phyloP scores from a whole-genome alignment of 306 rosid genomes.

The Clitoria ternatea region DNA sequence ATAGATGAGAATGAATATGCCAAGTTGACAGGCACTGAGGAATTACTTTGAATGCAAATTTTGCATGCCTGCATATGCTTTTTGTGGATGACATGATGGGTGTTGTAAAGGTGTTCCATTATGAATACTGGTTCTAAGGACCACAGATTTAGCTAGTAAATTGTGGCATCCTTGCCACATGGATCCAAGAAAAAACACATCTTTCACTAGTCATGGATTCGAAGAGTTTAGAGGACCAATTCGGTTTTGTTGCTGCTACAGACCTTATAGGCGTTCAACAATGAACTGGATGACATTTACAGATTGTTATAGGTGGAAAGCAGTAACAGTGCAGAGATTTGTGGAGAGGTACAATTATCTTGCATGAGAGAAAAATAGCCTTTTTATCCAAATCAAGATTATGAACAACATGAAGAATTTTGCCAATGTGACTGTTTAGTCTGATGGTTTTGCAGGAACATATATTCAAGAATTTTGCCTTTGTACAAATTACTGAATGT shows the following conservation, averaged over 20 bases:
- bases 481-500: background rate
- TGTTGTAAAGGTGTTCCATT: background rate
- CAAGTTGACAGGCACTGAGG: slow-evolving; percentile 78
- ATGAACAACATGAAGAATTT: slow-evolving; percentile 4
- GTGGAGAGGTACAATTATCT: slow-evolving; percentile 6
- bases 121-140: background rate
- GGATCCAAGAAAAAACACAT: slow-evolving; percentile 4
- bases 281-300: background rate
- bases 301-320: slow-evolving; percentile 7
- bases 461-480: background rate
- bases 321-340: background rate
- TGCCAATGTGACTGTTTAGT: slow-evolving; percentile 5
- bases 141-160: background rate
- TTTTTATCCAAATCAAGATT: background rate
- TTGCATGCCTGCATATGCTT: slow-evolving; percentile 10
- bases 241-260: background rate
- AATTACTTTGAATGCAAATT: slow-evolving; percentile 49
- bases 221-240: background rate
- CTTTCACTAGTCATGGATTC: background rate
- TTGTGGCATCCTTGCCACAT: slow-evolving; percentile 13
- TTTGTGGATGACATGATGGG: slow-evolving; percentile 7
- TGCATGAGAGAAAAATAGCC: slow-evolving; percentile 8
- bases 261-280: background rate
- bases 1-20: slow-evolving; percentile 73
- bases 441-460: background rate